Conservation (phyloP, 495 filamentous ascomycete genomes). For the Aspergillus homomorphus region DNA sequence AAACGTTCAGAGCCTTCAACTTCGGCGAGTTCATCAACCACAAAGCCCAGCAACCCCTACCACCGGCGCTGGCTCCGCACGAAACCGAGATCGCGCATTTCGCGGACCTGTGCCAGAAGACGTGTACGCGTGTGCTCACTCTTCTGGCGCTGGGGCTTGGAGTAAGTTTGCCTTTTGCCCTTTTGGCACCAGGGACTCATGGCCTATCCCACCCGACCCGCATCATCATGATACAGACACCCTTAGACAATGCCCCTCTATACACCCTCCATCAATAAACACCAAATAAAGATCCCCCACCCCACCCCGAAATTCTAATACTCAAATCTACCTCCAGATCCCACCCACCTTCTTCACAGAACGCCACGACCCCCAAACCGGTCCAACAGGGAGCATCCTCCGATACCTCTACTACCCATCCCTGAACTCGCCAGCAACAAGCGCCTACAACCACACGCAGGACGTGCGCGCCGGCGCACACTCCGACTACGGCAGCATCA, state of each 20-base stretch:
- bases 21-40: slow-evolving; percentile 71
- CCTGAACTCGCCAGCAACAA: slow-evolving; percentile 38
- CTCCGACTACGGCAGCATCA: slow-evolving; percentile 65
- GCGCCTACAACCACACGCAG: slow-evolving; percentile 45
- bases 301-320: not conserved
- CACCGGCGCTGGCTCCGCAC: slow-evolving; percentile 56
- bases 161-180: slow-evolving; percentile 34
- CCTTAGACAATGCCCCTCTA: not conserved
- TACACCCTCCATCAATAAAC: not conserved
- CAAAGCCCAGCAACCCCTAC: slow-evolving; percentile 79
- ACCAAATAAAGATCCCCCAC: not conserved
- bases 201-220: not conserved
- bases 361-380: slow-evolving; percentile 59
- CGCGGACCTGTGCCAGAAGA: slow-evolving; percentile 62
- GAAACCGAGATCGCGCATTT: slow-evolving; percentile 64
- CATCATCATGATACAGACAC: not conserved
- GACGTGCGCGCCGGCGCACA: slow-evolving; percentile 67
- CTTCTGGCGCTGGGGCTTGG: slow-evolving; percentile 74
- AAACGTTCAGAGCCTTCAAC: slow-evolving; percentile 75
- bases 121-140: slow-evolving; percentile 68
- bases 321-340: slow-evolving; percentile 31
- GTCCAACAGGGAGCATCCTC: slow-evolving; percentile 69
- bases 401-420: slow-evolving; percentile 81
- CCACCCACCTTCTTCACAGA: slow-evolving; percentile 66
- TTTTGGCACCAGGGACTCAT: no score